Conservation (phyloP, 306 rosid species). For the Adenanthera pavonina region DNA sequence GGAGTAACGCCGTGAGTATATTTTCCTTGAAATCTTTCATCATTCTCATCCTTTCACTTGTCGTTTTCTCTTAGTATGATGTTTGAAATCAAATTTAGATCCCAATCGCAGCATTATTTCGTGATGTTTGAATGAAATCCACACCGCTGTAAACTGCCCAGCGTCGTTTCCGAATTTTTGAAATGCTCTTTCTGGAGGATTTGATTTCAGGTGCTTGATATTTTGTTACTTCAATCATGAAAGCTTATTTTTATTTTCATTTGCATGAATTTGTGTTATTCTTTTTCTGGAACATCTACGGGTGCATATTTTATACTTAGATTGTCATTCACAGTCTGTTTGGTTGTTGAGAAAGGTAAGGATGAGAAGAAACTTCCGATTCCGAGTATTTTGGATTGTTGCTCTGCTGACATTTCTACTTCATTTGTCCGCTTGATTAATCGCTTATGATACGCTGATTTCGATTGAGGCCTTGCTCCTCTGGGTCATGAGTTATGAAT, state of each 20-base stretch:
- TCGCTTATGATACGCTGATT: not conserved
- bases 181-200: slow-evolving; percentile 27
- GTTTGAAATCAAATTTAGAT: slow-evolving; percentile 22
- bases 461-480: slow-evolving; percentile 15
- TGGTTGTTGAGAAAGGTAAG: slow-evolving; percentile 13
- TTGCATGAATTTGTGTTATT: slow-evolving; percentile 1
- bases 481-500: slow-evolving; percentile 22
- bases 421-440: not conserved
- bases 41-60: slow-evolving; percentile 5
- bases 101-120: not conserved
- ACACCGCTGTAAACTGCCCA: not conserved
- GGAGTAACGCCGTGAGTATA: slow-evolving; percentile 27
- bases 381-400: slow-evolving; percentile 3
- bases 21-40: slow-evolving; percentile 16
- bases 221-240: slow-evolving; percentile 12
- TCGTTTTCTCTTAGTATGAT: not conserved
- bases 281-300: not conserved
- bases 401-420: not conserved
- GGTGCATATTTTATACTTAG: not conserved
- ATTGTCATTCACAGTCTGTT: slow-evolving; percentile 23
- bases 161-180: slow-evolving; percentile 8
- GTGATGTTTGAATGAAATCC: not conserved
- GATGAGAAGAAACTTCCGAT: slow-evolving; percentile 21
- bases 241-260: slow-evolving; percentile 2
- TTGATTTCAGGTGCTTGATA: slow-evolving; percentile 5